These are phyloP conservation scores for Boechera stricta DNA, from an alignment of 345 rosid species.

Conservation along the genomic window DNA sequence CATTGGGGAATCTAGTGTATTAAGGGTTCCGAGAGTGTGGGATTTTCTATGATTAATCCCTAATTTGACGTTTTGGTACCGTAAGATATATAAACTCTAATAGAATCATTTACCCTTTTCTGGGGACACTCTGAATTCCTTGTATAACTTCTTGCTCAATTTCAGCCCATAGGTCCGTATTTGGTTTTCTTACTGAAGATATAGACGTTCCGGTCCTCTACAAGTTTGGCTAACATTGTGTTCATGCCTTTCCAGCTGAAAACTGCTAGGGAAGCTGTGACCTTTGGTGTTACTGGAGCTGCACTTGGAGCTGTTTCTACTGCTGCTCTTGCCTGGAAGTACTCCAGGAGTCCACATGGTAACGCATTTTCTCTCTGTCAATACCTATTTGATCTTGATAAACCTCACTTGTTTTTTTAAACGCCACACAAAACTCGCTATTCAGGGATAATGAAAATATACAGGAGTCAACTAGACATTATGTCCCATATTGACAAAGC, in stretches of 20 bases:
- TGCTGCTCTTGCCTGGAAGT: conserved; percentile 88
- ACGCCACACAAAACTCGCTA: background rate
- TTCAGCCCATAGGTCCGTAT: background rate
- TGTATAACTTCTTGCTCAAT: too few species aligned
- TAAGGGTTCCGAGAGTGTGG: background rate
- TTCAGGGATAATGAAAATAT: background rate
- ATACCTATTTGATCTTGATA: background rate
- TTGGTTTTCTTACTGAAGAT: background rate
- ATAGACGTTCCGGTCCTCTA: background rate
- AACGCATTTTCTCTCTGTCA: background rate
- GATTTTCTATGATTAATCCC: background rate
- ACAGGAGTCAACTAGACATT: background rate
- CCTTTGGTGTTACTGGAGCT: conserved; percentile 61
- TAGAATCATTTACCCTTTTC: background rate
- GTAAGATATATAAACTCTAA: too few species aligned
- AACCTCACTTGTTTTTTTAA: background rate
- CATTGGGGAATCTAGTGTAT: background rate
- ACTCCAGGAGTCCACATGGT: conserved; percentile 91
- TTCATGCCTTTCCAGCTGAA: conserved; percentile 61
- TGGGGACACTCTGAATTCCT: background rate
- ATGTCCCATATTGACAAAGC: background rate
- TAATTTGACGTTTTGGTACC: background rate
- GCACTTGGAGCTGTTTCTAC: conserved; percentile 78
- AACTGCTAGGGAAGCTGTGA: conserved; percentile 77
- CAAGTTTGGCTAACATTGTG: conserved; percentile 15